These are phyloP conservation scores for Malus fusca DNA, from an alignment of 306 rosid genomes.

Conservation along the genomic window DNA sequence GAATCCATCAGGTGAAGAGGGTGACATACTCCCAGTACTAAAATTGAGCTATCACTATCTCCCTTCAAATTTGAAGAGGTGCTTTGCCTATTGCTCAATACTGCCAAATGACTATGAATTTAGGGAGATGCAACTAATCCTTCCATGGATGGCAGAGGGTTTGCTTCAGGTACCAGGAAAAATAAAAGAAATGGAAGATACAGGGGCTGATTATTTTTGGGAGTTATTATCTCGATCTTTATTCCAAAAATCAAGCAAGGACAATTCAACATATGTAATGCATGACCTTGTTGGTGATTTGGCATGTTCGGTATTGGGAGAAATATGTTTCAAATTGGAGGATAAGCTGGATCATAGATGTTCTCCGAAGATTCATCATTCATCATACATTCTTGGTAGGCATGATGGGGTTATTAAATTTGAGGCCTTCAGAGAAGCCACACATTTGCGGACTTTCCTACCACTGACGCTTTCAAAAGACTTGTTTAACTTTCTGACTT, in stretches of 20 bases:
- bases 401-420: not conserved
- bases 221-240: slow-evolving; percentile 21
- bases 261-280: not conserved
- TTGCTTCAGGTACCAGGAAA: not conserved
- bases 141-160: slow-evolving; percentile 28
- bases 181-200: not conserved
- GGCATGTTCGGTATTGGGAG: slow-evolving; percentile 2
- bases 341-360: not conserved
- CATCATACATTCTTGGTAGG: not conserved
- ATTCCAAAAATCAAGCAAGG: not conserved
- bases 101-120: not conserved
- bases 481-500: not conserved
- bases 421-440: not conserved
- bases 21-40: slow-evolving; percentile 2
- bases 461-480: not conserved
- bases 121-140: not conserved
- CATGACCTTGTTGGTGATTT: slow-evolving; percentile 34
- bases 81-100: not conserved
- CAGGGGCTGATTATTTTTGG: slow-evolving; percentile 6
- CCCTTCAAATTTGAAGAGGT: slow-evolving; percentile 8
- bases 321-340: not conserved
- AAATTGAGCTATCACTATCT: slow-evolving; percentile 17
- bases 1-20: not conserved
- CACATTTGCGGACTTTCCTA: slow-evolving; percentile 2
- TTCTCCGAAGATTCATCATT: slow-evolving; percentile 9